These are phyloP conservation scores for Termitomyces sp. DNA, from an alignment of 768 basidiomycete species.

Conservation along the genomic window DNA sequence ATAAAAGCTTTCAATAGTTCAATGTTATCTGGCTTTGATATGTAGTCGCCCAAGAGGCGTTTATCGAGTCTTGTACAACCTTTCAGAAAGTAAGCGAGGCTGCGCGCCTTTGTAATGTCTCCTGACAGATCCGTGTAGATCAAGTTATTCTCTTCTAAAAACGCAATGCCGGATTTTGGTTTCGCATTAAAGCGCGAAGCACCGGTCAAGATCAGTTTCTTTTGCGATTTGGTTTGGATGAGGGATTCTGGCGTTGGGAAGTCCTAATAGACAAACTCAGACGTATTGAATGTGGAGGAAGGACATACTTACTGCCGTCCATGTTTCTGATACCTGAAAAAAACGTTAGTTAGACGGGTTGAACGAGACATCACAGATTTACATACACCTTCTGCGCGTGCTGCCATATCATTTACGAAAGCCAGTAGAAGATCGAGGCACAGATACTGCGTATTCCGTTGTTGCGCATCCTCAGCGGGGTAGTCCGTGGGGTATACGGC, in stretches of 20 bases:
- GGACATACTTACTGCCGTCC: constrained; percentile 52
- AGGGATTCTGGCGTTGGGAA: constrained; percentile 53
- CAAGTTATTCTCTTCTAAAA: constrained; percentile 89
- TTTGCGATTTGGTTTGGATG: constrained; percentile 70
- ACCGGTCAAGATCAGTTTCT: constrained; percentile 79
- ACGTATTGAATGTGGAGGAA: background rate
- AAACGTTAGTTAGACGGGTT: constrained; percentile 11
- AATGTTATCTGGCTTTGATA: constrained; percentile 83
- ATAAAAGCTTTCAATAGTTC: constrained; percentile 86
- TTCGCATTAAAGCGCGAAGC: constrained; percentile 87
- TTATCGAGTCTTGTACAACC: constrained; percentile 84
- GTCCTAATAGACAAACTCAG: constrained; percentile 29
- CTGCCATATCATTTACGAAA: constrained; percentile 85
- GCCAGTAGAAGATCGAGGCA: constrained; percentile 84
- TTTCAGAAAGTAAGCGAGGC: constrained; percentile 84
- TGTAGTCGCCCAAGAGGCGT: constrained; percentile 86
- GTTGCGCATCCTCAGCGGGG: constrained; percentile 54
- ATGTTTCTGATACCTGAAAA: constrained; percentile 39
- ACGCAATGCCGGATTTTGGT: constrained; percentile 85
- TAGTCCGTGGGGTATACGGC: constrained; percentile 73
- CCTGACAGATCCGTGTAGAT: constrained; percentile 65
- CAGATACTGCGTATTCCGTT: constrained; percentile 76
- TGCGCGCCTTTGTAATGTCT: constrained; percentile 50
- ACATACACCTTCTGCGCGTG: constrained; percentile 46
- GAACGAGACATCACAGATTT: constrained; percentile 1